phyloP scores from a whole-genome alignment of 2,329 filamentous ascomycete species.

The Ceratocystis smalleyi region DNA sequence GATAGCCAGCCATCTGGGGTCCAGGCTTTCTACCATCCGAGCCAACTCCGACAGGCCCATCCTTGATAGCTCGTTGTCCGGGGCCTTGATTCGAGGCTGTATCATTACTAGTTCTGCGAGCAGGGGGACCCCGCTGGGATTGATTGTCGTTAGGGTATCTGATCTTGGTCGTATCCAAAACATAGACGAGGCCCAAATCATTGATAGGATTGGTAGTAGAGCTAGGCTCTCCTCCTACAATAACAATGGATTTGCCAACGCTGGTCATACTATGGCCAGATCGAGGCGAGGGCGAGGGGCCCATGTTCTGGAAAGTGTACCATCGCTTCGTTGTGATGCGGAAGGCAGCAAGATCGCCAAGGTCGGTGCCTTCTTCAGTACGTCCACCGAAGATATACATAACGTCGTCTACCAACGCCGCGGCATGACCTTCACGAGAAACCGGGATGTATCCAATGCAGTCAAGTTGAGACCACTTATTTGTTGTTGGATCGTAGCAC shows the following conservation, averaged over 20 bases:
- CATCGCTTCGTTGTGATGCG: slow-evolving; percentile 65
- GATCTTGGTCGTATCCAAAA: slow-evolving; percentile 90
- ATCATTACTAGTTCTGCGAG: slow-evolving; percentile 31
- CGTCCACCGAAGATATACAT: slow-evolving; percentile 99
- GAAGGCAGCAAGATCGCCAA: slow-evolving; percentile 80
- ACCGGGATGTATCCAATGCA: slow-evolving; percentile 97
- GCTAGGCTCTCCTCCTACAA: slow-evolving; percentile 87
- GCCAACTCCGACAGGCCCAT: slow-evolving; percentile 37
- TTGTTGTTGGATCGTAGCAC: slow-evolving; percentile 75
- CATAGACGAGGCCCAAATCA: slow-evolving; percentile 77
- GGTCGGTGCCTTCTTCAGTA: slow-evolving; percentile 79
- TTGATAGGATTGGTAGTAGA: slow-evolving; percentile 64
- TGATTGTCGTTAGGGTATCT: slow-evolving; percentile 69
- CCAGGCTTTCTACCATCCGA: slow-evolving; percentile 27
- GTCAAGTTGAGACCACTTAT: slow-evolving; percentile 75
- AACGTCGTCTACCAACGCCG: slow-evolving; percentile 84
- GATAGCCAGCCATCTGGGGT: slow-evolving; percentile 22
- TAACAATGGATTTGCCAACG: slow-evolving; percentile 79
- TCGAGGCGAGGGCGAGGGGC: slow-evolving; percentile 77
- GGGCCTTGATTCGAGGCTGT: slow-evolving; percentile 21
- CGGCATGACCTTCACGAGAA: slow-evolving; percentile 84
- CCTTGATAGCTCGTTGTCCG: slow-evolving; percentile 31
- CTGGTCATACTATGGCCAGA: slow-evolving; percentile 98
- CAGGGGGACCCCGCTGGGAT: slow-evolving; percentile 27
- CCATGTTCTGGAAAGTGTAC: slow-evolving; percentile 99